These are phyloP conservation scores for Marsdenia floribunda DNA, from an alignment of 257 asterid genomes.

Conservation along the genomic window DNA sequence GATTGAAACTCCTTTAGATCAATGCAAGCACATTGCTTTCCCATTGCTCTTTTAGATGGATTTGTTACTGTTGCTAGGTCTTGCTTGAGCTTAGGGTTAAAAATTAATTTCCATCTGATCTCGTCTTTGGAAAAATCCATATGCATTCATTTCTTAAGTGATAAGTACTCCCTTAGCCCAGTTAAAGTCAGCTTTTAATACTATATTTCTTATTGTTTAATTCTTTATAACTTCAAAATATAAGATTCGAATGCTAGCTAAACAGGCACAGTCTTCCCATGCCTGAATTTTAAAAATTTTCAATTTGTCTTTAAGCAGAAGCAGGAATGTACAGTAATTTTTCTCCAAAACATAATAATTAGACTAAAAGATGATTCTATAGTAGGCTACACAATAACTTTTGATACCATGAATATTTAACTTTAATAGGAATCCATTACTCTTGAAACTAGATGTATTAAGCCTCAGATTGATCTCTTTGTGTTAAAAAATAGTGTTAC, in stretches of 20 bases:
- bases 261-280: neutral
- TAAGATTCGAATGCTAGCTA: neutral
- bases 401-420: neutral
- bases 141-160: neutral
- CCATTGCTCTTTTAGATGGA: no score
- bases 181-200: neutral
- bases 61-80: no score
- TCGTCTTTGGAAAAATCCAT: no score
- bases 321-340: neutral
- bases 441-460: neutral
- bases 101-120: neutral
- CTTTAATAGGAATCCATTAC: neutral
- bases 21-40: no score
- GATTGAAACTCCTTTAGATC: no score
- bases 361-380: neutral
- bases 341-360: neutral
- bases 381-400: neutral
- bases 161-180: neutral
- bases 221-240: neutral
- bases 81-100: neutral
- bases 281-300: neutral
- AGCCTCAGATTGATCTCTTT: neutral
- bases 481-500: neutral
- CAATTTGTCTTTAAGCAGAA: neutral
- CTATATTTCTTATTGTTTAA: neutral